phyloP scores from a whole-genome alignment of 1,284 basidiomycete genomes.

The Leccinum subrobustum region DNA sequence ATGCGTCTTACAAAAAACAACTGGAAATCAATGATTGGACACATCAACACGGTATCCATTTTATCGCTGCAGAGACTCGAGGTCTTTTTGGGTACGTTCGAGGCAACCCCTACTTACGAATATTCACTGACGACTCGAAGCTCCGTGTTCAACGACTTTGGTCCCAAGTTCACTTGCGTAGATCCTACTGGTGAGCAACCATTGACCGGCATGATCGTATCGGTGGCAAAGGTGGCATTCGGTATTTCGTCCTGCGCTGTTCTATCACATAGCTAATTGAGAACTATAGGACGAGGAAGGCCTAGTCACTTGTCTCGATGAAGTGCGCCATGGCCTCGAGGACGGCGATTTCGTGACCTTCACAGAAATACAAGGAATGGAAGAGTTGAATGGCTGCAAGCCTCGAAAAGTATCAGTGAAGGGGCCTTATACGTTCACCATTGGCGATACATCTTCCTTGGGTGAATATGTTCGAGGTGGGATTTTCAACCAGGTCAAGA shows the following conservation, averaged over 20 bases:
- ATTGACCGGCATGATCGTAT: slow-evolving; percentile 93
- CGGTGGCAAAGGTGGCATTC: slow-evolving; percentile 69
- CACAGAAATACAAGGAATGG: slow-evolving; percentile 96
- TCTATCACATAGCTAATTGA: slow-evolving; percentile 5
- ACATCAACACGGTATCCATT: slow-evolving; percentile 85
- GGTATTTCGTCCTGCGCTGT: slow-evolving; percentile 10
- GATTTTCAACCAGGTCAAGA: slow-evolving; percentile 98
- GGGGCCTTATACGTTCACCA: slow-evolving; percentile 94
- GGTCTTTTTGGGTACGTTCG: slow-evolving; percentile 87
- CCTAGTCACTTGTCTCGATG: slow-evolving; percentile 94
- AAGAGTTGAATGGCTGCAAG: slow-evolving; percentile 86
- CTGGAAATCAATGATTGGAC: slow-evolving; percentile 96
- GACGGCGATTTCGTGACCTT: slow-evolving; percentile 99
- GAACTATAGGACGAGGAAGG: slow-evolving; percentile 73
- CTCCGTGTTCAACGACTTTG: slow-evolving; percentile 96
- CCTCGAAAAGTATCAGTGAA: slow-evolving; percentile 93
- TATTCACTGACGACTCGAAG: slow-evolving; percentile 42
- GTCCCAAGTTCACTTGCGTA: slow-evolving; percentile 89
- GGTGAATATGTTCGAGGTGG: slow-evolving; percentile 87
- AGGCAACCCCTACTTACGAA: background rate
- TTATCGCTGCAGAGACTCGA: slow-evolving; percentile 89
- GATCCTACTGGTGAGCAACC: slow-evolving; percentile 96
- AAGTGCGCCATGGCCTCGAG: slow-evolving; percentile 95
- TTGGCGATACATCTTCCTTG: slow-evolving; percentile 84
- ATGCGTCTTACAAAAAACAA: slow-evolving; percentile 77